Evolutionary conservation across 1,284 basidiomycete genomes (phyloP), one percentile per base, ranked within the genome.

Genomic region (Puccinia coronata): DNA sequence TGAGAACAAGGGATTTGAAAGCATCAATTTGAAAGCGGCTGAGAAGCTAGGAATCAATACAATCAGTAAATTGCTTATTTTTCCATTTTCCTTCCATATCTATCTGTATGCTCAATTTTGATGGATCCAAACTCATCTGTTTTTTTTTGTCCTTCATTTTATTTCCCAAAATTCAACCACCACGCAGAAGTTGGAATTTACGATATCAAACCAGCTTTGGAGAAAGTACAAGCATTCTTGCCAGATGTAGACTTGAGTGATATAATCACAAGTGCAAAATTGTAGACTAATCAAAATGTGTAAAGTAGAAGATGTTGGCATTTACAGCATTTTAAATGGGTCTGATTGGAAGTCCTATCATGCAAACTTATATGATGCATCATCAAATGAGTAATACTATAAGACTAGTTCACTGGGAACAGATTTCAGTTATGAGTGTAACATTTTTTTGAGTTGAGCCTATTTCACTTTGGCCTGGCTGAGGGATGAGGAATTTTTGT

Each of bases 31-130:
- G 59, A 85, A 85, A 34, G 83, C 86, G 0, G 86, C 86, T 16
- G 76, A 82, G 12, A 83, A 84, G 80, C 80, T 87, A 25, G 86
- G 86, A 12, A 86, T 87, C 53, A 82, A 83, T 8, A 87, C 86
- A 1, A 87, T 87, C 75, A 86, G 86, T 86, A 69, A 82, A 84
- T 85, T 39, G 12, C 25, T 71, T 51, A 36, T 12, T 39, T 73
- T 11, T 28, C 41, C 39, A 36, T 61, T 25, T n/a, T n/a, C 41
- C 39, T 43, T 47, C 14, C 18, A 31, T 43, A 16, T 43, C n/a
- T 70, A 6, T n/a, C 18, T 25, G 31, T 49, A 47, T 1, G 41
- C 3, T 41, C 9, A 39, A 43, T 70, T 12, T n/a, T 1, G 39
- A 31, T 12, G 36, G 1, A 20, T 18, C n/a, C 41, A 47, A n/a